Conservation (phyloP, 768 basidiomycete genomes). For the Termitomyces sp. region DNA sequence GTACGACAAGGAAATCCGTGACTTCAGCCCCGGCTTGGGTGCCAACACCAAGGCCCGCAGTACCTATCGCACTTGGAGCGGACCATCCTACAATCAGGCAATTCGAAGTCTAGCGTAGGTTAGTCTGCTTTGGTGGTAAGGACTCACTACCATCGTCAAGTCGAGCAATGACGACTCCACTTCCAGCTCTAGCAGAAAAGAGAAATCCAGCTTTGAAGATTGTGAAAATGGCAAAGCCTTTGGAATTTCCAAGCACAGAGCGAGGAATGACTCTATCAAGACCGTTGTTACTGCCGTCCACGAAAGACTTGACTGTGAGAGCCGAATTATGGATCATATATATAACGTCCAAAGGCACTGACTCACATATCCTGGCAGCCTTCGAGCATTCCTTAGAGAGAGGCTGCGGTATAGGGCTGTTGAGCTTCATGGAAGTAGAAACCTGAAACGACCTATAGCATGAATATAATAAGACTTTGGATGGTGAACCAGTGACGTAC, state of each 20-base stretch:
- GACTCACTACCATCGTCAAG: constrained; percentile 75
- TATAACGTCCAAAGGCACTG: constrained; percentile 3
- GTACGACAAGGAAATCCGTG: constrained; percentile 86
- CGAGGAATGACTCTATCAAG: constrained; percentile 69
- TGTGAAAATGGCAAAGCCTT: constrained; percentile 88
- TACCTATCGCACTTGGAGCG: constrained; percentile 91
- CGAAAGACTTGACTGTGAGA: constrained; percentile 72
- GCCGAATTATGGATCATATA: not conserved
- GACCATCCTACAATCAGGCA: constrained; percentile 65
- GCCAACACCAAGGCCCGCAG: constrained; percentile 86
- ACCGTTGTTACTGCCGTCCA: constrained; percentile 75
- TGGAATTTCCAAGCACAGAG: constrained; percentile 43
- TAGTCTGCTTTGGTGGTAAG: not conserved
- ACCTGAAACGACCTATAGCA: not conserved
- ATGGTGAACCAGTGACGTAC: not conserved
- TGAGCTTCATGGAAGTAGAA: constrained; percentile 36
- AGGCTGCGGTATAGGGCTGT: constrained; percentile 46
- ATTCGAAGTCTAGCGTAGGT: not conserved
- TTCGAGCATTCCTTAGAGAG: constrained; percentile 84
- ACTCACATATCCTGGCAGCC: constrained; percentile 81
- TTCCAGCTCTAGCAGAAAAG: constrained; percentile 79
- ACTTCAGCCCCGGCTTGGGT: constrained; percentile 80
- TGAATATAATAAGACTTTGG: not conserved
- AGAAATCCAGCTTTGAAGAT: constrained; percentile 73
- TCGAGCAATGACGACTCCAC: constrained; percentile 84